Evolutionary conservation across 805 yeast species (phyloP).

Genomic region (Sugiyamaella americana): DNA sequence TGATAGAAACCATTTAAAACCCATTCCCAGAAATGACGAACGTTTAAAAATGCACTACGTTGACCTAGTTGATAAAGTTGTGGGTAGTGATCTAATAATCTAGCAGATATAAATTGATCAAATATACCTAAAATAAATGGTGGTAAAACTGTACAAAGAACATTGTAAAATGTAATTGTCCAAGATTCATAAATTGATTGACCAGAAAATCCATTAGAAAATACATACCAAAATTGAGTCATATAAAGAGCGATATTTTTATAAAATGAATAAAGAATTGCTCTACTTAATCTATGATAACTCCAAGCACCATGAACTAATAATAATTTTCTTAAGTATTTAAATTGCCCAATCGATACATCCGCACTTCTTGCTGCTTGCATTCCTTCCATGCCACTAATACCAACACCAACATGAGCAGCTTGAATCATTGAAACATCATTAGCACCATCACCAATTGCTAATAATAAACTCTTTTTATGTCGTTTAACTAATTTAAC

Average conservation of each 20-base stretch:
- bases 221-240: conserved; percentile 98
- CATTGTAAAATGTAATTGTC: conserved; percentile 95
- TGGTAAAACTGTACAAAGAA: conserved; percentile 88
- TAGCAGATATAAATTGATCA: conserved; percentile 91
- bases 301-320: conserved; percentile 98
- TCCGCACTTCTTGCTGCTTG: conserved; percentile 99
- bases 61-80: conserved; percentile 90
- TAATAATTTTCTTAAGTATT: conserved; percentile 70
- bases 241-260: conserved; percentile 91
- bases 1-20: conserved; percentile 92
- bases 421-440: conserved; percentile 99
- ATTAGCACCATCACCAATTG: conserved; percentile 98
- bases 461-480: conserved; percentile 65
- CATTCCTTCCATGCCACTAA: conserved; percentile 99
- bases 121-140: conserved; percentile 95
- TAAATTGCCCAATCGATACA: conserved; percentile 93
- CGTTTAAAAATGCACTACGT: conserved; percentile 80
- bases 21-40: conserved; percentile 95
- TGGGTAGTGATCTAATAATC: conserved; percentile 86
- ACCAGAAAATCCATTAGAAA: conserved; percentile 87
- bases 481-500: conserved; percentile 89
- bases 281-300: conserved; percentile 87
- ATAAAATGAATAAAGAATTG: conserved; percentile 90
- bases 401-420: conserved; percentile 98
- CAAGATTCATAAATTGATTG: conserved; percentile 95